These are phyloP conservation scores for Paxillus involutus DNA, from an alignment of 768 basidiomycete genomes.

Conservation along the genomic window DNA sequence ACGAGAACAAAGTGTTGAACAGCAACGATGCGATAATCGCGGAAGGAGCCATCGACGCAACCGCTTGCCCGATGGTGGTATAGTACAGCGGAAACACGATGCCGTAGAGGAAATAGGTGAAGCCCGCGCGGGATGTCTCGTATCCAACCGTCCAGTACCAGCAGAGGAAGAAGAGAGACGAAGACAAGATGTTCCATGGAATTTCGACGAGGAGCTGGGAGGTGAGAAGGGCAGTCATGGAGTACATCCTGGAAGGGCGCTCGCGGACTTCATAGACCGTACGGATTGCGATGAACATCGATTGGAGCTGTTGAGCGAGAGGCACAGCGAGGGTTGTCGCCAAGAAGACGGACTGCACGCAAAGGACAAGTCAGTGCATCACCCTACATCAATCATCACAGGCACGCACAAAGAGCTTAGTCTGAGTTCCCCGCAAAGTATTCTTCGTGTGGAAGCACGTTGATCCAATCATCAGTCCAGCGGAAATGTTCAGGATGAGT, in stretches of 20 bases:
- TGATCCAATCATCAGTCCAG: conserved; percentile 41
- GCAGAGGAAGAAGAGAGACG: conserved; percentile 43
- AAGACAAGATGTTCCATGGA: conserved; percentile 43
- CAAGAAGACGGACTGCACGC: conserved; percentile 49
- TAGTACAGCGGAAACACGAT: conserved; percentile 45
- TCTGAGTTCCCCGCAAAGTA: conserved; percentile 39
- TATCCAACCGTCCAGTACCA: conserved; percentile 52
- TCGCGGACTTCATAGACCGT: conserved; percentile 64
- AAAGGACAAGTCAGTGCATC: too few relatives aligned
- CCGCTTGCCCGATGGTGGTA: conserved; percentile 40
- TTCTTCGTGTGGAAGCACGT: conserved; percentile 39
- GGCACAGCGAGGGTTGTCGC: conserved; percentile 42
- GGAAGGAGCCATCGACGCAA: conserved; percentile 43
- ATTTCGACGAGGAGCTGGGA: conserved; percentile 49
- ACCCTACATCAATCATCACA: not conserved
- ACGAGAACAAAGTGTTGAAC: conserved; percentile 38
- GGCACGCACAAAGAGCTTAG: conserved; percentile 40
- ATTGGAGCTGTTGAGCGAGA: conserved; percentile 58
- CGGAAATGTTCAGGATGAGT: conserved; percentile 33
- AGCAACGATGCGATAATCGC: conserved; percentile 41
- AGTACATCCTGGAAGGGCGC: conserved; percentile 61
- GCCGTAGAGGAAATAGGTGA: conserved; percentile 37
- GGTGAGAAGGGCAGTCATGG: conserved; percentile 57
- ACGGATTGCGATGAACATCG: conserved; percentile 54
- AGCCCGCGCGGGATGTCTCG: conserved; percentile 36